A percentile compares a stretch with the other conserved stretches of the same genome.
Conservation (phyloP, 139 green algal genomes). For the Chlamydomonas schloesseri region DNA sequence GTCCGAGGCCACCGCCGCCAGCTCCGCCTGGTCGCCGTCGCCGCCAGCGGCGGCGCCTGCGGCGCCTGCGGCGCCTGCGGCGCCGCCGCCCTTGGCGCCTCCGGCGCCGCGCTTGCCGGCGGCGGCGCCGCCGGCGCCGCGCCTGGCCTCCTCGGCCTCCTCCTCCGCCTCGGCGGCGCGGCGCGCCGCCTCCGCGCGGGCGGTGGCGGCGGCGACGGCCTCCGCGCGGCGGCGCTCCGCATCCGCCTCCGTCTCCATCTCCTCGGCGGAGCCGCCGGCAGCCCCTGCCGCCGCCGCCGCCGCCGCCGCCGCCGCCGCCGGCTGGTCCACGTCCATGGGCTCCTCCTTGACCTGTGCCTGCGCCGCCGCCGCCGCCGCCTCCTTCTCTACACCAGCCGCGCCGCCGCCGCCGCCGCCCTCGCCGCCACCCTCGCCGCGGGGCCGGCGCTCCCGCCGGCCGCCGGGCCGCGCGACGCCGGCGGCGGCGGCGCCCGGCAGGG, state of each 20-base stretch:
- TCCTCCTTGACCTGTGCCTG: constrained; percentile 4
- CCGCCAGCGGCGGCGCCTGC: not conserved
- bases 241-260: not conserved
- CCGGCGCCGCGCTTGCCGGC: not conserved
- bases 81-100: not conserved
- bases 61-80: not conserved
- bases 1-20: constrained; percentile 53
- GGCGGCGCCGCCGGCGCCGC: not conserved
- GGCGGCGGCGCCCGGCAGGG: not conserved
- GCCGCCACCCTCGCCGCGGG: not conserved
- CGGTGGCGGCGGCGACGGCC: constrained; percentile 13
- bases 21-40: constrained; percentile 36
- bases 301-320: not conserved
- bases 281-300: not conserved
- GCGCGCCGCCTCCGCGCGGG: constrained; percentile 21
- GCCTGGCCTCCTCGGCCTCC: constrained; percentile 33
- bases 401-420: constrained; percentile 33
- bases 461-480: not conserved
- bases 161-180: constrained; percentile 2
- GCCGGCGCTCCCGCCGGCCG: too few relatives aligned
- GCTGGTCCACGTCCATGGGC: not conserved
- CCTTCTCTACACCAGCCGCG: constrained; percentile 12
- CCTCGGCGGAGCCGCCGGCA: not conserved
- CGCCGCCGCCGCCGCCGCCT: constrained; percentile 14
- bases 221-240: constrained; percentile 5